Base-by-base conservation (phyloP, 495 filamentous ascomycete genomes). In the Podospora bellae-mahoneyi region DNA sequence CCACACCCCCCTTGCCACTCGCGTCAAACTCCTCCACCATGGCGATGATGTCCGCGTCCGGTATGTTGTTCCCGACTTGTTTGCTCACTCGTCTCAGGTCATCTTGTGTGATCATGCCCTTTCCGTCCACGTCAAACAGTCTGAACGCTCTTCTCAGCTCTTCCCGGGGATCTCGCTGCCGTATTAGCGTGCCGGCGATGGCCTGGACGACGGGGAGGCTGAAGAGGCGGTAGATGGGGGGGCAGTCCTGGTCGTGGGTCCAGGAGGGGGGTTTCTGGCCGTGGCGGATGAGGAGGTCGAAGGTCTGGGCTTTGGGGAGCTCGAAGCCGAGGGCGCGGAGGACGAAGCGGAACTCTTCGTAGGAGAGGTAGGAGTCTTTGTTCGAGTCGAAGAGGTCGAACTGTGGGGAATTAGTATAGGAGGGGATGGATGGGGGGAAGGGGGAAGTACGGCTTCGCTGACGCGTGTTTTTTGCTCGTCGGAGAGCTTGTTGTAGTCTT, bases 11-110 rank as follows among this genome's bases (percentile, higher is more conserved):
- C 71, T 96, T 94, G 0, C 92, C 93, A 76, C 94, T 91, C 66
- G 97, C 81, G 83, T 99, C 95, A 85, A 99, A 99, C 82, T 99
- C 95, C 79, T 97, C 93, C 81, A 99, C 92, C 95, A 99, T 99
- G 74, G 94, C 92, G 68, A 84, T 82, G 57, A 99, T 79, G 79
- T 99, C 94, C 71, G 96, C 92, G 74, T 99, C 94, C 74, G 96
- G 92, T 54, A 99, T 81, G 57, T 88, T 90, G 79, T 99, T 94
- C 1, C 94, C 94, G 26, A 99, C 78, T 79, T 97, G 95, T 72
- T 93, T 85, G 69, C 95, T 93, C 61, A 99, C 94, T 39, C 91
- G 81, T 66, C 92, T 80, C 73, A 99, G 75, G 83, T 99, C 95
- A 64, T 92, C 88, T 23, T 97, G 81, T 60, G 88, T 90, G 68